Conservation (phyloP, 257 asterid genomes). For the Petunia secreta region DNA sequence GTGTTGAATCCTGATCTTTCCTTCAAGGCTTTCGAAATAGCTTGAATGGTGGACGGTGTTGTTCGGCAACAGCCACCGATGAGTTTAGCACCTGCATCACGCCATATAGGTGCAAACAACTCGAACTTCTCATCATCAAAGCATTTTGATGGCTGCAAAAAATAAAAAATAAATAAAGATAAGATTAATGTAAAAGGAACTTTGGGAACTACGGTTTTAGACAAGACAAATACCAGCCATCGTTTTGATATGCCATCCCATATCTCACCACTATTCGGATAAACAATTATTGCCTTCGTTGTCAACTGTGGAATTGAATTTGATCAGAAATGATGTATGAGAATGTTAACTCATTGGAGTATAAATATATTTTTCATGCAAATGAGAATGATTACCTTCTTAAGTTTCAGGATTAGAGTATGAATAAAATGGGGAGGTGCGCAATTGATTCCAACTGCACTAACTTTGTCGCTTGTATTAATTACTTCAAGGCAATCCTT, state of each 20-base stretch:
- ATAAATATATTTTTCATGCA: neutral
- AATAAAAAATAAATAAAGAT: neutral
- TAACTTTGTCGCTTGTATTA: constrained; percentile 55
- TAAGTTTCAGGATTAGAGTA: constrained; percentile 63
- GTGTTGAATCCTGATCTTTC: constrained; percentile 28
- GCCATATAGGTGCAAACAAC: constrained; percentile 60
- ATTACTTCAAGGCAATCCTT: constrained; percentile 55
- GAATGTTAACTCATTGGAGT: neutral
- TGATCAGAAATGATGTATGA: neutral
- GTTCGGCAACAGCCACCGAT: constrained; percentile 90
- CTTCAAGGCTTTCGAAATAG: constrained; percentile 63
- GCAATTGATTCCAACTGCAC: constrained; percentile 79
- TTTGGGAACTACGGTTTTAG: neutral
- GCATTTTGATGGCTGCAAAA: constrained; percentile 66
- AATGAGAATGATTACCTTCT: constrained; percentile 48
- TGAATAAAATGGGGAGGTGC: constrained; percentile 84
- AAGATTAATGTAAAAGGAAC: neutral
- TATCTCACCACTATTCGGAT: constrained; percentile 74
- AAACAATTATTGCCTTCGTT: constrained; percentile 62
- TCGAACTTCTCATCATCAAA: constrained; percentile 66
- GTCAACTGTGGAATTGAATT: constrained; percentile 54
- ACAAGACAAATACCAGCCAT: constrained; percentile 53
- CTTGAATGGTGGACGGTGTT: constrained; percentile 59
- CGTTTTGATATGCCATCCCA: constrained; percentile 81
- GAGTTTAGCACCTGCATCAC: constrained; percentile 76